Evolutionary conservation across 2,329 filamentous ascomycete genomes (phyloP), one percentile per base, ranked within the genome.

Genomic region (Colletotrichum higginsianum): DNA sequence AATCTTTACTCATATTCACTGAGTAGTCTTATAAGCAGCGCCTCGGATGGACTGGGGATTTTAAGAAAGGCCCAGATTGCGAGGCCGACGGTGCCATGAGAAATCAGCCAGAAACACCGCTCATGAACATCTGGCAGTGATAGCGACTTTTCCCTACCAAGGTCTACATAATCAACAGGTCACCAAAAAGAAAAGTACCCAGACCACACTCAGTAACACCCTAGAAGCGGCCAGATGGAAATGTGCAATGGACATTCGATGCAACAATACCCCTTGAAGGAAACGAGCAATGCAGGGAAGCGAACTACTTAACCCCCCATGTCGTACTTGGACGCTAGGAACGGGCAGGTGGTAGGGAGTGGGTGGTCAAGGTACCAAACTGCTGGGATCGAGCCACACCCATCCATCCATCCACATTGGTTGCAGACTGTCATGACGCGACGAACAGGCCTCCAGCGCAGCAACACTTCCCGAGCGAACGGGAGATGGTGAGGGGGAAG

Each of bases 401-500:
- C 40, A 38, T 55, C n/a, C 18, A 13, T 40, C 4, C 30, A 30
- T n/a, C 12, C 40, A 18, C 53, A n/a, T 56, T 56, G 18, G 53
- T 61, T 16, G 46, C 46, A 23, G 30, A 49, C 13, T 18, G 30
- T 23, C 12, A 65, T 66, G 66, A 61, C 50, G 66, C 52, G 52
- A 15, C 52, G 30, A 55, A 21, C 52, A 55, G 18, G 52, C 18
- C 52, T n/a, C 52, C 18, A 18, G 30, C 30, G 18, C n/a, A 38
- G 30, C 52, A 55, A 38, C 26, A 18, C 64, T 53, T 63, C 67
- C 56, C 70, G 70, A 66, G 71, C 58, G 52, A n/a, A 21, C 26
- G n/a, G 62, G 57, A 66, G 61, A 67, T n/a, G 18, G 53, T 21
- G 30, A 56, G 44, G 72, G 72, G 67, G 38, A 35, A 53, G 26